Conservation (phyloP, 306 rosid genomes). For the Ormosia semicastrata region DNA sequence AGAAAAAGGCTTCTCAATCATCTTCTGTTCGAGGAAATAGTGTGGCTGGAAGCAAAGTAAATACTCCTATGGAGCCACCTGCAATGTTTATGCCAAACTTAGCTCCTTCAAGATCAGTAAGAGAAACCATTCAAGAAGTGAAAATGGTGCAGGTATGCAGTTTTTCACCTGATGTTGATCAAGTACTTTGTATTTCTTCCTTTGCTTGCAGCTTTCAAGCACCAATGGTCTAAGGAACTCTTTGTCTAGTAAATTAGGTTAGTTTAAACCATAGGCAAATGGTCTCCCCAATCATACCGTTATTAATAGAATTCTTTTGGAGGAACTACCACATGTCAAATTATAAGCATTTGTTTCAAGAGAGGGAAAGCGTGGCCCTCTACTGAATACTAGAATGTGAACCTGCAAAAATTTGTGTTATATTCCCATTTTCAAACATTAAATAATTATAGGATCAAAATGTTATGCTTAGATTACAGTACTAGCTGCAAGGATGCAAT, state of each 20-base stretch:
- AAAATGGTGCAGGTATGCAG: conserved; percentile 78
- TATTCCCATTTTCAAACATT: not conserved
- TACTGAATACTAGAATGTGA: not conserved
- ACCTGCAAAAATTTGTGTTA: not conserved
- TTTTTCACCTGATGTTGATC: not conserved
- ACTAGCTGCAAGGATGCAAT: not conserved
- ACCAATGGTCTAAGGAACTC: not conserved
- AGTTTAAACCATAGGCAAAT: not conserved
- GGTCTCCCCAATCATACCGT: not conserved
- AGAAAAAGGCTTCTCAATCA: conserved; percentile 46
- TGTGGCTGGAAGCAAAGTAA: conserved; percentile 29
- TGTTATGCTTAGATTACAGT: conserved; percentile 6
- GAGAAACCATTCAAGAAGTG: conserved; percentile 78
- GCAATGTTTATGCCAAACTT: conserved; percentile 73
- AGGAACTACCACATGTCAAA: not conserved
- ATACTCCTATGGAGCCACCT: conserved; percentile 65
- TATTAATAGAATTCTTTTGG: not conserved
- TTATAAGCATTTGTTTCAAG: not conserved
- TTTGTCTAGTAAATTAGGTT: not conserved
- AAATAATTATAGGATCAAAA: not conserved
- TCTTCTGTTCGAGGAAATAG: conserved; percentile 51
- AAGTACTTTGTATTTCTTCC: not conserved
- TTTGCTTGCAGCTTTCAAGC: not conserved
- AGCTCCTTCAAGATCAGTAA: conserved; percentile 69
- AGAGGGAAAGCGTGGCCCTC: not conserved